A percentile compares a stretch with the other conserved stretches of the same genome.
These are phyloP conservation scores for Umbelopsis vinacea DNA, from an alignment of 192 early-diverging fungal genomes.

Conservation along the genomic window DNA sequence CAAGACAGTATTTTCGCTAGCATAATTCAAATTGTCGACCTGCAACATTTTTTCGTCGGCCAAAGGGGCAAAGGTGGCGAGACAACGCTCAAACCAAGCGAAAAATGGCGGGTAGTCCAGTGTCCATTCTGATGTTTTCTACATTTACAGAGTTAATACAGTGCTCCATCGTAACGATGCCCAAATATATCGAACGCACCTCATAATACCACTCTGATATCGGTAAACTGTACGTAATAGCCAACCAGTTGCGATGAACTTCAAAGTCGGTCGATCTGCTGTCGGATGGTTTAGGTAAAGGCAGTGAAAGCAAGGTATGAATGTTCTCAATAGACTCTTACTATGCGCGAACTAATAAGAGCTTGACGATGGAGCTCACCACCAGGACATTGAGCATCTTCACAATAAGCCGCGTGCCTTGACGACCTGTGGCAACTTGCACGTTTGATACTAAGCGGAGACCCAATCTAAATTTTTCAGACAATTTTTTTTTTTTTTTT, in stretches of 20 bases:
- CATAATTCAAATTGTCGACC: slow-evolving; percentile 70
- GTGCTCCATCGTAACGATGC: background rate
- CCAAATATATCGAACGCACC: slow-evolving; percentile 40
- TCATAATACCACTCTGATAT: slow-evolving; percentile 86
- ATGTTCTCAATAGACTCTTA: slow-evolving; percentile 37
- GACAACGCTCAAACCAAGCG: slow-evolving; percentile 90
- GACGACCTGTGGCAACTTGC: background rate
- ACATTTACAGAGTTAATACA: background rate
- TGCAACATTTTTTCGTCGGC: slow-evolving; percentile 78
- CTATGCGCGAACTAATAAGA: slow-evolving; percentile 79
- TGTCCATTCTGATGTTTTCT: slow-evolving; percentile 88
- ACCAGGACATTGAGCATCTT: slow-evolving; percentile 40
- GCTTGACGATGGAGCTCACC: slow-evolving; percentile 48
- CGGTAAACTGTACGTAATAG: slow-evolving; percentile 87
- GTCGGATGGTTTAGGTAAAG: slow-evolving; percentile 1
- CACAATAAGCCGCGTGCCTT: background rate
- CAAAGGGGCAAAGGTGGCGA: slow-evolving; percentile 62
- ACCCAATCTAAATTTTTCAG: background rate
- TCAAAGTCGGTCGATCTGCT: slow-evolving; percentile 98
- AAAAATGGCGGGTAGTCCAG: slow-evolving; percentile 98
- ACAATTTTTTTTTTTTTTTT: slow-evolving; percentile 7
- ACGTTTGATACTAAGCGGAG: background rate
- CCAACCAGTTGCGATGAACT: slow-evolving; percentile 97
- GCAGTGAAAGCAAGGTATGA: background rate
- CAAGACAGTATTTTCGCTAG: slow-evolving; percentile 64